Conservation (phyloP, 2,329 filamentous ascomycete species). For the Aspergillus clavatus region DNA sequence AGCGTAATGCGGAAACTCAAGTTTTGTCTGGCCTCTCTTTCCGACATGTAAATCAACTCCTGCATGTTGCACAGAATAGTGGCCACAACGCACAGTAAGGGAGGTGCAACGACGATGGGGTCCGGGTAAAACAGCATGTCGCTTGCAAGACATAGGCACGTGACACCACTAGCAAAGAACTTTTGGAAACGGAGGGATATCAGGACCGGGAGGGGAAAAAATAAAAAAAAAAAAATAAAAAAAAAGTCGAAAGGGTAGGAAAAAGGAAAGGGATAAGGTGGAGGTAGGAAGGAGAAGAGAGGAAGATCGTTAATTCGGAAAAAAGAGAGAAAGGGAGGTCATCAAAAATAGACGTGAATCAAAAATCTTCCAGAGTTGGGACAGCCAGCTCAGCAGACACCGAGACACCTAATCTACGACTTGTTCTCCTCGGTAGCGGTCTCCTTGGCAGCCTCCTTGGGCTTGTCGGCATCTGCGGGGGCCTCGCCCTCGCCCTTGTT, state of each 20-base stretch:
- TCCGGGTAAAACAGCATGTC: conserved; percentile 22
- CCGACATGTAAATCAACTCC: conserved; percentile 2
- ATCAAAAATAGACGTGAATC: conserved; percentile 33
- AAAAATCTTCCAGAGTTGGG: conserved; percentile 26
- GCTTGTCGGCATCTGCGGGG: conserved; percentile 41
- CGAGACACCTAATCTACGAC: conserved; percentile 30
- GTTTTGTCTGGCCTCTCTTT: conserved; percentile 2
- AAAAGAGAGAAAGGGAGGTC: conserved; percentile 25
- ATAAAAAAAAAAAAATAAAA: conserved; percentile 22
- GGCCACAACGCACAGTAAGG: too few relatives aligned
- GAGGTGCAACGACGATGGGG: conserved; percentile 6
- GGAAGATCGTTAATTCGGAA: conserved; percentile 23
- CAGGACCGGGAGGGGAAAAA: conserved; percentile 32
- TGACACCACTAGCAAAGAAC: conserved; percentile 34
- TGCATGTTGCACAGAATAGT: conserved; percentile 1
- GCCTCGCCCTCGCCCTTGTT: conserved; percentile 54
- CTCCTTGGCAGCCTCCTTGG: conserved; percentile 43
- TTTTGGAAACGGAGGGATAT: conserved; percentile 42
- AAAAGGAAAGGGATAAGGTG: conserved; percentile 10
- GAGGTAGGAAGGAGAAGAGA: conserved; percentile 17
- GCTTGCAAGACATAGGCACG: conserved; percentile 31
- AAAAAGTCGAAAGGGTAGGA: conserved; percentile 13
- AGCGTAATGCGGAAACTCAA: background rate
- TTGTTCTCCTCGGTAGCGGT: conserved; percentile 38
- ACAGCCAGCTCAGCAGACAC: conserved; percentile 15